Evolutionary conservation across 2,329 filamentous ascomycete genomes (phyloP).

Genomic region (Metarhizium brunneum): DNA sequence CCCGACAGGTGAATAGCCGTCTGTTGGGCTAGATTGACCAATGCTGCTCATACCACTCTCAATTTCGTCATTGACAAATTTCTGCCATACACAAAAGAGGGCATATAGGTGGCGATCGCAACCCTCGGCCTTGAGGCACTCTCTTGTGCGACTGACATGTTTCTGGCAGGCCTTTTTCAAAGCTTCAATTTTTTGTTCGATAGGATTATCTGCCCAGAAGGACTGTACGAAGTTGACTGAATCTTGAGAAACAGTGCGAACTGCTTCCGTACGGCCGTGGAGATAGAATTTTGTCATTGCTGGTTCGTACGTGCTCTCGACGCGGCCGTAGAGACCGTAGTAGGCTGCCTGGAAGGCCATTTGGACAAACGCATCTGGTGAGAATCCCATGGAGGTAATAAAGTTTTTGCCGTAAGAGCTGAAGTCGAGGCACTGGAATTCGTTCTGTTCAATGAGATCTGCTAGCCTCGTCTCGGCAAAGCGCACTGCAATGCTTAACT

Average conservation of each 20-base stretch:
- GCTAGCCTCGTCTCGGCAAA: constrained; percentile 93
- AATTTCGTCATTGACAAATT: constrained; percentile 61
- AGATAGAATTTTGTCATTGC: constrained; percentile 96
- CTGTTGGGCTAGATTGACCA: constrained; percentile 53
- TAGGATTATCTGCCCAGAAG: constrained; percentile 88
- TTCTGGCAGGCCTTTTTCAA: constrained; percentile 75
- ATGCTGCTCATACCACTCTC: constrained; percentile 46
- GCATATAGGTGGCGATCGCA: constrained; percentile 92
- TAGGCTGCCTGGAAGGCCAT: constrained; percentile 99
- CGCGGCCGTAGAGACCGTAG: constrained; percentile 87
- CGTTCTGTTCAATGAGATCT: constrained; percentile 92
- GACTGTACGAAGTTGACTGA: constrained; percentile 82
- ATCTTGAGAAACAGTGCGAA: constrained; percentile 76
- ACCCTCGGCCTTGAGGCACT: constrained; percentile 82
- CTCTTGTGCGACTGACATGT: constrained; percentile 69
- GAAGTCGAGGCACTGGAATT: constrained; percentile 90
- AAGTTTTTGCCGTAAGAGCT: constrained; percentile 89
- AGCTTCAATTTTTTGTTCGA: constrained; percentile 75
- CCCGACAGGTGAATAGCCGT: constrained; percentile 38
- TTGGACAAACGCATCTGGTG: constrained; percentile 93
- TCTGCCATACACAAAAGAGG: constrained; percentile 90
- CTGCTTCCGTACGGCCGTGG: constrained; percentile 89
- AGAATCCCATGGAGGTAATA: constrained; percentile 94
- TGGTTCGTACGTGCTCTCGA: constrained; percentile 94
- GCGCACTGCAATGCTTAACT: constrained; percentile 80